Evolutionary conservation across 495 filamentous ascomycete genomes (phyloP), one percentile per base, ranked within the genome.

Genomic region (Lepidopterella palustris): DNA sequence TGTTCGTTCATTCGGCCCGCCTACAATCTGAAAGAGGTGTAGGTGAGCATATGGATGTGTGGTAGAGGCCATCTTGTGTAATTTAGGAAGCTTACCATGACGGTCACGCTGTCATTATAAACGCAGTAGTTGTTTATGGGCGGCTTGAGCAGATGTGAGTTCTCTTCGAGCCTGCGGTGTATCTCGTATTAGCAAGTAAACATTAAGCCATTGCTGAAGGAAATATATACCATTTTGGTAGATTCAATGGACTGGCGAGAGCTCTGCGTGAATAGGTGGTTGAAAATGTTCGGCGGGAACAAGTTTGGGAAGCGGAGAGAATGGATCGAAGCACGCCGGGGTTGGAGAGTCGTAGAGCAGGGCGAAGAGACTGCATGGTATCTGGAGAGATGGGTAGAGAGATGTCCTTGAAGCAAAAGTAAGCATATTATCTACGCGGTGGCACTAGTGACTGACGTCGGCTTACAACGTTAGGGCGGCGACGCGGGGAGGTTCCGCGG

Each of bases 111-210:
- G 32, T 84, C 78, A 67, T 96, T 85, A 75, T 96, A 93, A 60
- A 98, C 89, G 74, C 91, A 95, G 74, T 92, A 95, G 74, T 97
- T 98, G 72, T 97, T 97, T 67, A 98, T 86, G 2, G 93, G 93
- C 1, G 93, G 93, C 73, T 96, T 86, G 57, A 98, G 83, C 50
- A 97, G 84, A 68, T 97, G 91, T 3, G 88, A 86, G 71, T 97
- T 97, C 68, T 87, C 82, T 70, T 90, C 84, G 40, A 98, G 86
- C 93, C 93, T 98, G 64, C 5, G 29, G 4, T 20, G 27, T 1
- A 25, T 45, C n/a, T n/a, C n/a, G n/a, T n/a, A n/a, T n/a, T n/a
- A n/a, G n/a, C n/a, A n/a, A n/a, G n/a, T n/a, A n/a, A n/a, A n/a
- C n/a, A n/a, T n/a, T n/a, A 27, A 20, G 24, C 29, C 24, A n/a